Base-by-base conservation (phyloP, 768 basidiomycete genomes). In the Hirschioporus abietinus region DNA sequence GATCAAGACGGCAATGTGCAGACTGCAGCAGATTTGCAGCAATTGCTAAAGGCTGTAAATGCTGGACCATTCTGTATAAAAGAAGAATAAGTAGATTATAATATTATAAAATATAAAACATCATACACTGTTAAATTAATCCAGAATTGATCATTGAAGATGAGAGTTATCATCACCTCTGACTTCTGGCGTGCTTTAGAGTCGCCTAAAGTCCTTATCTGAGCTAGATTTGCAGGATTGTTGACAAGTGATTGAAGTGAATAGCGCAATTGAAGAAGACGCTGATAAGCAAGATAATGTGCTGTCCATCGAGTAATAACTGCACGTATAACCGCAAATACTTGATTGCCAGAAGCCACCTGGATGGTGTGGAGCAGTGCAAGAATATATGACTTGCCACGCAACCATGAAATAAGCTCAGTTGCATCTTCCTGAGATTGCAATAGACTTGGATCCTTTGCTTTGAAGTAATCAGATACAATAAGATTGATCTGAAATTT, bases 321-420 rank as follows among this genome's bases (percentile, higher is more conserved):
- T 26, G 78, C 75, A 10, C 69, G 69, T 24, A 80, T 76, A 15
- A 80, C 70, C 9, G 74, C 64, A 4, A 72, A 59, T 0, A 71
- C 64, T 27, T 34, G 35, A 27, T 63, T 52, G 42, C 42, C 42
- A 52, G 34, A 52, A 10, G 42, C 25, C 15, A 60, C 62, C 60
- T 76, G 74, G 10, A 71, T 68, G 1, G 77, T 67, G 3, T 65
- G 35, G 20, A 78, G 68, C 0, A 78, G 52, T 0, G 69, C 78
- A 8, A 81, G 72, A 1, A 80, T 63, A 8, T 60, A 35, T 12
- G 77, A 79, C 57, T 80, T 79, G 67, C 76, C 77, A 1, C 69
- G 52, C 3, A 81, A 64, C 79, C 80, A 82, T 27, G 72, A 75
- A 26, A 81, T 82, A 0, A 81, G 71, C 1, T 80, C 72, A 9